phyloP scores from a whole-genome alignment of 2,329 filamentous ascomycete species.

The Alternaria ethzedia region DNA sequence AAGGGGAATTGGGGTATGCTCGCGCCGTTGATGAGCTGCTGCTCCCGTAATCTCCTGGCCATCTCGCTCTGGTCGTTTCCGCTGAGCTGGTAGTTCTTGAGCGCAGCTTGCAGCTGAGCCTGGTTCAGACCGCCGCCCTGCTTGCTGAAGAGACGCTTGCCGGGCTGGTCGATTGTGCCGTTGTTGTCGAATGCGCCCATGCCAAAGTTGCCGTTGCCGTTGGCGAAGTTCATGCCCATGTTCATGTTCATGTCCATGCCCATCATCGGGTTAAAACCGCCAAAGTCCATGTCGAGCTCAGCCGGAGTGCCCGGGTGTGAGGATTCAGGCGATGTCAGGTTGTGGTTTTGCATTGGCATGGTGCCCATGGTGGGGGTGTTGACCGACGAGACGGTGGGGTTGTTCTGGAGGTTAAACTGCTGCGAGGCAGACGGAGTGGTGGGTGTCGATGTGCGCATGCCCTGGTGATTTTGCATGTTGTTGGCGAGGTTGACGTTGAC shows the following conservation, averaged over 20 bases:
- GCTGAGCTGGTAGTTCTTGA: conserved; percentile 77
- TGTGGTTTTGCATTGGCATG: conserved; percentile 69
- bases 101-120: conserved; percentile 74
- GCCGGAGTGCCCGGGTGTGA: conserved; percentile 73
- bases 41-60: conserved; percentile 68
- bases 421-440: conserved; percentile 76
- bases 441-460: conserved; percentile 83
- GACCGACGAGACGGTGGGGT: conserved; percentile 94
- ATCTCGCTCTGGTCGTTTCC: conserved; percentile 70
- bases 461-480: conserved; percentile 71
- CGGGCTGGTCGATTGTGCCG: conserved; percentile 83
- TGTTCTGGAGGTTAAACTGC: conserved; percentile 80
- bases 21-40: conserved; percentile 64
- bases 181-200: conserved; percentile 50
- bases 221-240: conserved; percentile 42
- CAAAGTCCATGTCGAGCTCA: conserved; percentile 76
- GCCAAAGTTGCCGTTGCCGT: conserved; percentile 47
- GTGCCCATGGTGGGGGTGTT: conserved; percentile 92
- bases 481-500: conserved; percentile 83
- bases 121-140: conserved; percentile 75
- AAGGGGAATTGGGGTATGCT: conserved; percentile 49
- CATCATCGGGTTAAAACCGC: conserved; percentile 49
- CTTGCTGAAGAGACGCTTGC: conserved; percentile 86
- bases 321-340: conserved; percentile 67
- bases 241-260: conserved; percentile 40